Base-by-base conservation (phyloP, 192 early-diverging fungal genomes). In the Ambispora gerdemannii region DNA sequence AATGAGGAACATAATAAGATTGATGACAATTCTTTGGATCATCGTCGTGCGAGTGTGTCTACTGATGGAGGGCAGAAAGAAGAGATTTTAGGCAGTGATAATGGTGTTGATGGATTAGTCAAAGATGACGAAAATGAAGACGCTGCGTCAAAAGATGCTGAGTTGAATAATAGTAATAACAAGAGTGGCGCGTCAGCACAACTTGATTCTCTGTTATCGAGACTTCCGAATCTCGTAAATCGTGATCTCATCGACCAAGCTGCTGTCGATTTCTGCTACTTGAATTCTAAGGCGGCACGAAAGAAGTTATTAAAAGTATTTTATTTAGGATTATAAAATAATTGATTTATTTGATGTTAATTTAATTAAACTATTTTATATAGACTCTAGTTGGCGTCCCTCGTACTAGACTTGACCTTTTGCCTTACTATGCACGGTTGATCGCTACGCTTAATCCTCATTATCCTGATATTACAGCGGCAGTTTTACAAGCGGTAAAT, bases 401-500 rank as follows among this genome's bases (percentile, higher is more conserved):
- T 24, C 86, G 94, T 17, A 81, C 88, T 32, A 83, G 95, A 36
- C 74, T 90, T 31, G 95, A 93, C 52, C 72, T 97, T 15, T 75
- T 99, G 19, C 94, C 97, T 4, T 95, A 94, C 72, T 97, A 97
- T 75, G 82, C 91, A 11, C 86, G 97, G 0, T 75, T 99, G 64
- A 89, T 98, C 33, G 93, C 95, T 1, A 92, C 90, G 3, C 76
- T 99, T 62, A 82, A 89, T 62, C 89, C 83, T 10, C 95, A 91
- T 75, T 91, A 93, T 63, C 88, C 96, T 3, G 97, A 98, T 66
- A 84, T 99, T 67, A 87, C 87, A 36, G 83, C 84, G 6, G 73
- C 78, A 6, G 82, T 95, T 20, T 76, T 95, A 13, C 87, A 84
- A 36, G 81, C 86, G 51, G 84, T 89, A 58, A 72, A 75, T 67